A percentile compares a stretch with the other conserved stretches of the same genome.
phyloP scores from a whole-genome alignment of 768 basidiomycete species.

The Termitomyces sp. region DNA sequence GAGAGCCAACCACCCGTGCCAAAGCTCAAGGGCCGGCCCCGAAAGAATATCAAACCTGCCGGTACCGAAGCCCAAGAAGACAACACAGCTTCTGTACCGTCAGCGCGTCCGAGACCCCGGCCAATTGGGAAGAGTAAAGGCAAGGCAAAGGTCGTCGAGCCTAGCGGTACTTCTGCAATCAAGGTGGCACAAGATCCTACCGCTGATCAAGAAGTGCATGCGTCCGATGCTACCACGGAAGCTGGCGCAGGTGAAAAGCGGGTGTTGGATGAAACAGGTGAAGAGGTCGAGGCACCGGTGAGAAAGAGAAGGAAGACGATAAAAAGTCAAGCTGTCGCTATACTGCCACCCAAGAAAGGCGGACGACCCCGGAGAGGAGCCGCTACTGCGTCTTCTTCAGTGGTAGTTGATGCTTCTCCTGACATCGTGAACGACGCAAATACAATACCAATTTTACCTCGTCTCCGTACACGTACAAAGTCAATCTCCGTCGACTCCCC shows the following conservation, averaged over 20 bases:
- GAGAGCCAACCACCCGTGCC: neutral
- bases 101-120: constrained; percentile 13
- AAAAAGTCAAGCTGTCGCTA: neutral
- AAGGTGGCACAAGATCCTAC: neutral
- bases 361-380: neutral
- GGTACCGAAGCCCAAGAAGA: constrained; percentile 2
- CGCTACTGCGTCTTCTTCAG: neutral
- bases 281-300: neutral
- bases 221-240: neutral
- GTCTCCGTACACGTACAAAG: neutral
- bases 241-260: neutral
- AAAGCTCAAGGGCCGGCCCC: constrained; percentile 5
- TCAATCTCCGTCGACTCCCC: neutral
- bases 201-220: neutral
- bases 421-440: neutral
- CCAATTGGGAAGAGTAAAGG: constrained; percentile 17
- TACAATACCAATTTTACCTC: neutral
- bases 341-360: neutral
- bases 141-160: constrained; percentile 16
- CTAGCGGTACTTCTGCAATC: neutral
- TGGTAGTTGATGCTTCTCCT: neutral
- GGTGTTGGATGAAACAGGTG: neutral
- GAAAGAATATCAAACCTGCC: neutral
- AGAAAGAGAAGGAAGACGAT: constrained; percentile 11
- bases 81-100: neutral